Evolutionary conservation across 305 asterid genomes (phyloP).

Genomic region (Fraxinus paxiana): DNA sequence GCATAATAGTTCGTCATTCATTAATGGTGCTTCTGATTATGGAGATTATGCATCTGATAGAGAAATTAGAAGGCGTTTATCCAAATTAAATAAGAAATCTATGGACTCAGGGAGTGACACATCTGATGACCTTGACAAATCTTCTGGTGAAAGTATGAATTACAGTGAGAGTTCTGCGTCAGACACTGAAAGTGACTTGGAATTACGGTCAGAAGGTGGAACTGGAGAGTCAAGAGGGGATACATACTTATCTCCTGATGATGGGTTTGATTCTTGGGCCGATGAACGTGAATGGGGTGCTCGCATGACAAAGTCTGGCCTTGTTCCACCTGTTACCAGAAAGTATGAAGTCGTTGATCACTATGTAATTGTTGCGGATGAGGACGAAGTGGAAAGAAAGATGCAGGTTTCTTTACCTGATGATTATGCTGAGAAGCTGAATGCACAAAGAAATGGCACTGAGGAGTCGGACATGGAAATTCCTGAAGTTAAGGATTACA

Average conservation of each 20-base stretch:
- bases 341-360: constrained; percentile 92
- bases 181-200: constrained; percentile 80
- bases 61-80: constrained; percentile 78
- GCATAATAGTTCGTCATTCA: constrained; percentile 51
- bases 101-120: constrained; percentile 84
- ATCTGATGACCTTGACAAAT: constrained; percentile 69
- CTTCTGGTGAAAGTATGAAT: constrained; percentile 61
- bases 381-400: constrained; percentile 90
- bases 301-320: constrained; percentile 95
- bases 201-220: constrained; percentile 52
- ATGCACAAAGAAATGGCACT: constrained; percentile 75
- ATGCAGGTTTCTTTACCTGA: constrained; percentile 94
- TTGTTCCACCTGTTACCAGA: constrained; percentile 97
- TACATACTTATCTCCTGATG: constrained; percentile 53
- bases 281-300: constrained; percentile 99
- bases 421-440: constrained; percentile 79
- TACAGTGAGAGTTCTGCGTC: constrained; percentile 77
- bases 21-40: constrained; percentile 55
- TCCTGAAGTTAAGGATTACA: constrained; percentile 91
- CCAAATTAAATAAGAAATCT: constrained; percentile 73
- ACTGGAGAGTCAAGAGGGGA: constrained; percentile 56
- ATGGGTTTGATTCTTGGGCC: constrained; percentile 72
- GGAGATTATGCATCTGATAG: constrained; percentile 86
- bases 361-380: constrained; percentile 85
- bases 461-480: constrained; percentile 99